phyloP scores from a whole-genome alignment of 495 filamentous ascomycete genomes.

The Hypoxylon perforatum region DNA sequence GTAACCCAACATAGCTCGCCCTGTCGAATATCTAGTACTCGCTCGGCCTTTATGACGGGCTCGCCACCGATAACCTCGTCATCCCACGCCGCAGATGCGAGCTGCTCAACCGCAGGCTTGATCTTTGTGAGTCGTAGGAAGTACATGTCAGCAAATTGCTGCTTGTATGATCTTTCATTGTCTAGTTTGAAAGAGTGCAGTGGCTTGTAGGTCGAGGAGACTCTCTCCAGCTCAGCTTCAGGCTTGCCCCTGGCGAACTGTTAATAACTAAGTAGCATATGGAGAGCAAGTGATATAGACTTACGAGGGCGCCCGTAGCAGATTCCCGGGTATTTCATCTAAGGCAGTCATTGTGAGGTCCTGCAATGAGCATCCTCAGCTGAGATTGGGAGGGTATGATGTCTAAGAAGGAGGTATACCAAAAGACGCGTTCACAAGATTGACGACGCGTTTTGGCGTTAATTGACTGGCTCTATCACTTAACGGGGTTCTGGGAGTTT shows the following conservation, averaged over 20 bases:
- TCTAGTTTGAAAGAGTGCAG: slow-evolving; percentile 77
- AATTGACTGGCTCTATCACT: slow-evolving; percentile 41
- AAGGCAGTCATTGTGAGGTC: slow-evolving; percentile 35
- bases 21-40: slow-evolving; percentile 94
- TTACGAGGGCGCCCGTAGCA: slow-evolving; percentile 56
- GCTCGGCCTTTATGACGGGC: slow-evolving; percentile 75
- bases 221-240: slow-evolving; percentile 53
- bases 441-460: slow-evolving; percentile 45
- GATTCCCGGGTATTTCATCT: slow-evolving; percentile 45
- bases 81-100: slow-evolving; percentile 80
- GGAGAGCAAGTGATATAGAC: slow-evolving; percentile 14
- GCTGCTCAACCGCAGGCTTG: slow-evolving; percentile 81
- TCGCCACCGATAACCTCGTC: slow-evolving; percentile 83
- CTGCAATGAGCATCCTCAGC: slow-evolving; percentile 9
- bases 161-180: slow-evolving; percentile 81
- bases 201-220: slow-evolving; percentile 76
- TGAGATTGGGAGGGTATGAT: neutral
- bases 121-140: slow-evolving; percentile 89
- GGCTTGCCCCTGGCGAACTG: slow-evolving; percentile 50
- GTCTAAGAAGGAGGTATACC: slow-evolving; percentile 1
- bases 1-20: slow-evolving; percentile 95
- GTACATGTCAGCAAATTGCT: slow-evolving; percentile 98
- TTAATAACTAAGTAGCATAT: slow-evolving; percentile 23
- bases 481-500: neutral
- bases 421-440: slow-evolving; percentile 41